A percentile compares a stretch with the other conserved stretches of the same genome.
phyloP scores from a whole-genome alignment of 208 protist genomes.

The Phytomonas francai region DNA sequence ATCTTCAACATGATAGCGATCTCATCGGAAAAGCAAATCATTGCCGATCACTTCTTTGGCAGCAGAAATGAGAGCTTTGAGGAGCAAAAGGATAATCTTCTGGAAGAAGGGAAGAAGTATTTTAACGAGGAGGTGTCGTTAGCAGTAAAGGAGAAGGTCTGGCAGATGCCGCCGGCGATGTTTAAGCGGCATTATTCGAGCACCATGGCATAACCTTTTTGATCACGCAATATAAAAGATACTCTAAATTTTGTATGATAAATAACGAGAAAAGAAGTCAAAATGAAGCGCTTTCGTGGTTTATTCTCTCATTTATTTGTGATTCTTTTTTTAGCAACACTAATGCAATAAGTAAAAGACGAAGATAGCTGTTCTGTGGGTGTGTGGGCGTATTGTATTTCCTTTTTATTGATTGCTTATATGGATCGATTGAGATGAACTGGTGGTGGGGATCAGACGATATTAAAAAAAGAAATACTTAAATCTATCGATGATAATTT shows the following conservation, averaged over 20 bases:
- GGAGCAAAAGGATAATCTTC: slow-evolving; percentile 28
- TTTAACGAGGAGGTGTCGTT: slow-evolving; percentile 79
- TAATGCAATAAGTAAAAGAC: slow-evolving; percentile 10
- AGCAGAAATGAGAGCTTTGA: slow-evolving; percentile 16
- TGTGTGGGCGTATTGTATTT: background rate
- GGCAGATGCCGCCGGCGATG: slow-evolving; percentile 44
- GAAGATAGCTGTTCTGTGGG: background rate
- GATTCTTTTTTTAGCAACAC: background rate
- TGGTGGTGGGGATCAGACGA: no score
- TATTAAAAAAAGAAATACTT: no score
- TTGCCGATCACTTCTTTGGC: slow-evolving; percentile 81
- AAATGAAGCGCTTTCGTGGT: background rate
- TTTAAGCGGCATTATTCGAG: slow-evolving; percentile 64
- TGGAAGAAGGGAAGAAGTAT: slow-evolving; percentile 48
- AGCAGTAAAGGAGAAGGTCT: slow-evolving; percentile 79
- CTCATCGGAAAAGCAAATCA: slow-evolving; percentile 77
- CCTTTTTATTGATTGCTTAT: background rate
- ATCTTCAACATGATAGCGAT: slow-evolving; percentile 66
- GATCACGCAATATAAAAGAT: no score
- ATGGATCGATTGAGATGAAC: no score
- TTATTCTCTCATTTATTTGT: background rate
- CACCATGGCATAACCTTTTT: slow-evolving; percentile 16
- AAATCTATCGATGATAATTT: background rate
- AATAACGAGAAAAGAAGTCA: slow-evolving; percentile 9
- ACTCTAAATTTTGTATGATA: background rate